Conservation (phyloP, 257 asterid genomes). For the Ballota nigra region DNA sequence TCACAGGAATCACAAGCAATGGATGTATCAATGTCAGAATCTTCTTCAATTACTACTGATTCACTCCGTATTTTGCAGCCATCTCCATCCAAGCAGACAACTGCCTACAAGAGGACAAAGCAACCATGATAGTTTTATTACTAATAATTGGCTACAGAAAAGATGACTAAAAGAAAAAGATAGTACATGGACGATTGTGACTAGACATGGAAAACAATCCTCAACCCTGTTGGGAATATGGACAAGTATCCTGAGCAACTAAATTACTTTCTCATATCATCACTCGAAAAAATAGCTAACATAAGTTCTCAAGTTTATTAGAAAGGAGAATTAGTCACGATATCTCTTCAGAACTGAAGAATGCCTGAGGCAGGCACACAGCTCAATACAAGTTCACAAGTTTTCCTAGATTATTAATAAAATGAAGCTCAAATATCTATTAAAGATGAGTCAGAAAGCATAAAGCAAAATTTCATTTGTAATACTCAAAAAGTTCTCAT, state of each 20-base stretch:
- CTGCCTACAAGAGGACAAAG: conserved; percentile 75
- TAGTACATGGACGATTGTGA: background rate
- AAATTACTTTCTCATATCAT: background rate
- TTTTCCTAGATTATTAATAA: background rate
- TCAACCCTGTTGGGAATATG: conserved; percentile 3
- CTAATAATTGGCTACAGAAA: conserved; percentile 16
- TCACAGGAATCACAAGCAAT: conserved; percentile 99
- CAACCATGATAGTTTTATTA: conserved; percentile 31
- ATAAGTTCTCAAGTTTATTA: conserved; percentile 12
- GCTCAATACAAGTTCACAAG: background rate
- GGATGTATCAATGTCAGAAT: conserved; percentile 84
- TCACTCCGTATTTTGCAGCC: conserved; percentile 86
- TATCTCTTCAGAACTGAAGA: background rate
- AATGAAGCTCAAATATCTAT: conserved; percentile 17
- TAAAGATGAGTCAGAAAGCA: conserved; percentile 11
- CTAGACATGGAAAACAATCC: conserved; percentile 9
- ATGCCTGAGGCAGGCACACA: conserved; percentile 11
- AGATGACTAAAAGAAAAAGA: background rate
- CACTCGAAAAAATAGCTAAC: conserved; percentile 12
- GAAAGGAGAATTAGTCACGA: conserved; percentile 1
- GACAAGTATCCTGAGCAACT: conserved; percentile 14
- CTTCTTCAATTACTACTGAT: conserved; percentile 61
- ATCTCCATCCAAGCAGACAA: conserved; percentile 94
- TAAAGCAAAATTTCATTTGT: background rate
- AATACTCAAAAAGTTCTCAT: conserved; percentile 2